Evolutionary conservation across 1,284 basidiomycete species (phyloP).

Genomic region (Calocybe gambosa): DNA sequence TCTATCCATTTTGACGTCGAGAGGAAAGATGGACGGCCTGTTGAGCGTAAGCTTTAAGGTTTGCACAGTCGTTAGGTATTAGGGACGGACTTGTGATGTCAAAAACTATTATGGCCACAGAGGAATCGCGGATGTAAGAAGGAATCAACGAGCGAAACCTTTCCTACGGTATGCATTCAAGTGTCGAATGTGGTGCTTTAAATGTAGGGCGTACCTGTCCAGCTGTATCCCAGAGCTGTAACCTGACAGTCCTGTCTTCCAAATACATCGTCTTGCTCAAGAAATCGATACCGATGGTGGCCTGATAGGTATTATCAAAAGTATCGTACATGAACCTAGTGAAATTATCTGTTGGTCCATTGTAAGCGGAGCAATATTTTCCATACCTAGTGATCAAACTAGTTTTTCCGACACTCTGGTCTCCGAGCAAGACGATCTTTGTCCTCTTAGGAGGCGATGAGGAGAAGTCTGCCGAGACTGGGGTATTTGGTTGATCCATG

Average conservation of each 20-base stretch:
- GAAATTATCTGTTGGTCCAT: conserved; percentile 4
- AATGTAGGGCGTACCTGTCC: conserved; percentile 63
- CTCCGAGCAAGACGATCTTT: conserved; percentile 91
- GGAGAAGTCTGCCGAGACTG: conserved; percentile 75
- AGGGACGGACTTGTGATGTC: conserved; percentile 89
- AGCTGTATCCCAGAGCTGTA: conserved; percentile 99
- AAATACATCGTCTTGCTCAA: conserved; percentile 99
- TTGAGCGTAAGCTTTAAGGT: neutral
- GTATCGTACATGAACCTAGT: conserved; percentile 97
- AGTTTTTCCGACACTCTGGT: conserved; percentile 95
- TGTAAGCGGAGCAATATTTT: conserved; percentile 16
- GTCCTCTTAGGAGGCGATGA: conserved; percentile 88
- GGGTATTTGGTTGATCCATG: conserved; percentile 52
- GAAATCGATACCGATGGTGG: conserved; percentile 99
- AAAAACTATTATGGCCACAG: conserved; percentile 97
- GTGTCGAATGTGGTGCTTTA: neutral
- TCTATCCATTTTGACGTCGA: conserved; percentile 99
- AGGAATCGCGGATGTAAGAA: conserved; percentile 98
- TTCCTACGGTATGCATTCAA: conserved; percentile 51
- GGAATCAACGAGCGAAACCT: conserved; percentile 97
- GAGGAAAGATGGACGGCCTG: conserved; percentile 94
- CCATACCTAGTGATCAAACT: conserved; percentile 93
- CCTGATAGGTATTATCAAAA: conserved; percentile 99
- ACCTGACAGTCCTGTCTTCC: conserved; percentile 94
- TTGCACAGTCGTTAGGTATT: neutral